A percentile compares a stretch with the other conserved stretches of the same genome.
Evolutionary conservation across 2,329 filamentous ascomycete species (phyloP).

Genomic region (Fusarium dlaminii): DNA sequence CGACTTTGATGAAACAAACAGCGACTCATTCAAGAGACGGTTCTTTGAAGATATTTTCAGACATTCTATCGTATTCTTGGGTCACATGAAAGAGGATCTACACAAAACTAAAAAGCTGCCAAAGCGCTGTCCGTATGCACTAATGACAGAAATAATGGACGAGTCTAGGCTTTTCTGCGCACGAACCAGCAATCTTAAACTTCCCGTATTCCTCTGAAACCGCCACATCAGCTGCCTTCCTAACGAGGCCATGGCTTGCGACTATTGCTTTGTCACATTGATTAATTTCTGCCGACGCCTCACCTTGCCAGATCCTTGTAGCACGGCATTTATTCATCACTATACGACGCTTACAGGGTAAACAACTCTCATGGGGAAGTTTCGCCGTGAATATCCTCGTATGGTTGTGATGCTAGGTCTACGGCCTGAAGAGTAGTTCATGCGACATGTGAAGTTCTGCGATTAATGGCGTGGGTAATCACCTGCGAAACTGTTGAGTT

Average conservation of each 20-base stretch:
- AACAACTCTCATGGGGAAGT: neutral
- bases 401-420: neutral
- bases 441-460: neutral
- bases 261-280: conserved; percentile 9
- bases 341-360: neutral
- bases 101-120: neutral
- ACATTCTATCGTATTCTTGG: neutral
- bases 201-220: conserved; percentile 6
- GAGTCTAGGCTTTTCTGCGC: neutral
- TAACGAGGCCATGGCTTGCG: conserved; percentile 5
- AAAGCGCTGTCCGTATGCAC: neutral
- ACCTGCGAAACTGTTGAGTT: neutral
- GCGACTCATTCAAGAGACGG: neutral
- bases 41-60: neutral
- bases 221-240: conserved; percentile 9
- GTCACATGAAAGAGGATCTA: neutral
- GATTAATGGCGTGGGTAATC: neutral
- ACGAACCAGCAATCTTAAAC: neutral
- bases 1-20: neutral
- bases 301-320: neutral
- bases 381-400: neutral
- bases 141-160: neutral
- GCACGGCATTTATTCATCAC: neutral
- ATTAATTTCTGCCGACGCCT: neutral
- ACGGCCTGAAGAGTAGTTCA: neutral